Evolutionary conservation across 202 grass and related monocot species (phyloP).

Genomic region (Bolboschoenoplectus hybrid): DNA sequence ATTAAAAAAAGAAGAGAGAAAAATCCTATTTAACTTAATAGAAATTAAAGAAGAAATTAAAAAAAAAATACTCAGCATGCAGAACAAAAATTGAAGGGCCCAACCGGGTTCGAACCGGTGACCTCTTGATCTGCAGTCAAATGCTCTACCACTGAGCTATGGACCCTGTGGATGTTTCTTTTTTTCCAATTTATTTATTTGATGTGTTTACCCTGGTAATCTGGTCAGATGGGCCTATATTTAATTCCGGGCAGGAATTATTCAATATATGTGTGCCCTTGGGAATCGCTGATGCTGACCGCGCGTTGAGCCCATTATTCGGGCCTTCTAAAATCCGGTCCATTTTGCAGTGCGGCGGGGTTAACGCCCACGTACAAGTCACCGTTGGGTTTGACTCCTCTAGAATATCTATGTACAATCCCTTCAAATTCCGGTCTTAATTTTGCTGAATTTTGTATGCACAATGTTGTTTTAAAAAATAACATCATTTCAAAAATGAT

Average conservation of each 20-base stretch:
- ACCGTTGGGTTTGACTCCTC: constrained; percentile 30
- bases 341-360: background rate
- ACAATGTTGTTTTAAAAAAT: background rate
- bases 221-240: background rate
- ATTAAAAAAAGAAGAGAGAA: too few species aligned
- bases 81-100: constrained; percentile 25
- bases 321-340: background rate
- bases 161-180: constrained; percentile 28
- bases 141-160: constrained; percentile 73
- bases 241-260: too few species aligned
- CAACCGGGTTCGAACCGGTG: constrained; percentile 63
- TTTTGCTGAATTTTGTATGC: too few species aligned
- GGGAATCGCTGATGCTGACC: background rate
- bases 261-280: background rate
- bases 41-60: too few species aligned
- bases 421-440: background rate
- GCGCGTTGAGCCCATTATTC: constrained; percentile 2
- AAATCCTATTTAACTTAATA: too few species aligned
- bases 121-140: constrained; percentile 76
- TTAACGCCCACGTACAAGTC: background rate
- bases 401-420: background rate
- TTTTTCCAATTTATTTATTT: too few species aligned
- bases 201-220: background rate
- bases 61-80: too few species aligned
- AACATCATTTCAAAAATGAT: background rate